Base-by-base conservation (phyloP, 345 rosid genomes). In the Iberis pinnata region DNA sequence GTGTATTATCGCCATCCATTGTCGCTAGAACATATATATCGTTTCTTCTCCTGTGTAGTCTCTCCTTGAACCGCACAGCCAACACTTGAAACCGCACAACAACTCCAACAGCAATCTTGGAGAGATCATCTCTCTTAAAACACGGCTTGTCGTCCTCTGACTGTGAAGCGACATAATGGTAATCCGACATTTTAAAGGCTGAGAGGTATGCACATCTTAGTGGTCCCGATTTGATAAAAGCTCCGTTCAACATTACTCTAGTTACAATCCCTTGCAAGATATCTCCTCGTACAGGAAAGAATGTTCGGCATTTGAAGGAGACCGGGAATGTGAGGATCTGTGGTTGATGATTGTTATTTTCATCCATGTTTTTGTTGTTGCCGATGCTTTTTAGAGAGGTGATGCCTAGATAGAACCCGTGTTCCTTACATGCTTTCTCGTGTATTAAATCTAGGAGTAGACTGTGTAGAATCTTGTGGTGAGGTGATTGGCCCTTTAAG, bases 261-360 rank as follows among this genome's bases (percentile, higher is more conserved):
- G 4, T 6, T 4, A 68, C 72, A 25, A 29, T n/a, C 22, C 72
- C 72, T 55, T 60, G 43, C 67, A 68, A 41, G 58, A 61, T 25
- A 33, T 61, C 57, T 54, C 72, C 67, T 31, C 14, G 32, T 8
- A 20, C 16, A 22, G 72, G 72, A 33, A 68, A 47, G 67, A 68
- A 68, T 12, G 67, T 60, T 14, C 67, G 72, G 58, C 72, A 68
- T 40, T 61, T 68, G 63, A 68, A 68, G 9, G 58, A 54, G 26
- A 68, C 72, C 0, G 22, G 58, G 56, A 68, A 40, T 24, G 36
- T 59, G 25, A 37, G 38, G 47, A 15, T 13, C 0, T 25, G 18
- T 8, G 38, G 10, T 27, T 53, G 44, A 33, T 11, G 20, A 18
- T 47, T 56, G 29, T 57, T 5, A 5, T 20, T 22, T 4, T 55